Evolutionary conservation across 495 filamentous ascomycete species (phyloP).

Genomic region (Talaromyces liani): DNA sequence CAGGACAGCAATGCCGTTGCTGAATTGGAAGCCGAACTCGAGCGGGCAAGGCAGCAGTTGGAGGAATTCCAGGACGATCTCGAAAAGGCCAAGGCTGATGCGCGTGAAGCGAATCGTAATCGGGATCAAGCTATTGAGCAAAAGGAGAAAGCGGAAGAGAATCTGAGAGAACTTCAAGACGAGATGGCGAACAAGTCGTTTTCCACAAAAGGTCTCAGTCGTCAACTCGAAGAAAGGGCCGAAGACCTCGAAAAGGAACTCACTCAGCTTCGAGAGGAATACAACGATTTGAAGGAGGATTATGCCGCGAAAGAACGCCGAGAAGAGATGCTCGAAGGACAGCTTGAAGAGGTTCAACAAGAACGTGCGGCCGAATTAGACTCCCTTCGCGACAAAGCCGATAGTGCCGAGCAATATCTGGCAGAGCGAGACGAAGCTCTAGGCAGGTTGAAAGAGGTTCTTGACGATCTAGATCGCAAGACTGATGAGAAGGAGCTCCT

Average conservation of each 20-base stretch:
- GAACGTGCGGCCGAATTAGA: constrained; percentile 37
- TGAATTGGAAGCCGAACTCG: constrained; percentile 44
- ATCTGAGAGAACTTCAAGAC: constrained; percentile 57
- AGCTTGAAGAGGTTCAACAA: constrained; percentile 33
- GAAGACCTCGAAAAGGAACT: constrained; percentile 59
- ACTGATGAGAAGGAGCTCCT: constrained; percentile 65
- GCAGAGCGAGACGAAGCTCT: constrained; percentile 32
- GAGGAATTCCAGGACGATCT: constrained; percentile 55
- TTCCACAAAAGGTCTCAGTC: constrained; percentile 64
- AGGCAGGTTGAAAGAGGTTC: constrained; percentile 41
- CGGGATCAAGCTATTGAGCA: constrained; percentile 55
- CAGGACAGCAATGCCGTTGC: constrained; percentile 44
- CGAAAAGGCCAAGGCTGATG: constrained; percentile 42
- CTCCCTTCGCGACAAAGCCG: constrained; percentile 27
- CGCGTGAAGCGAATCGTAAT: constrained; percentile 51
- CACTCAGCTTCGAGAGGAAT: constrained; percentile 50
- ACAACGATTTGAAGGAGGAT: constrained; percentile 40
- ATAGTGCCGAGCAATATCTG: constrained; percentile 14
- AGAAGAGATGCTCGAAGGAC: constrained; percentile 32
- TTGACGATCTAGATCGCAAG: constrained; percentile 47
- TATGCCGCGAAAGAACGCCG: constrained; percentile 40
- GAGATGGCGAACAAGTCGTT: constrained; percentile 76
- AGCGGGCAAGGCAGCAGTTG: constrained; percentile 48
- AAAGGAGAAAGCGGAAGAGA: constrained; percentile 42
- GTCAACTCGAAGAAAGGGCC: constrained; percentile 67